Base-by-base conservation (phyloP, 2,329 filamentous ascomycete genomes). In the Lomentospora prolificans region DNA sequence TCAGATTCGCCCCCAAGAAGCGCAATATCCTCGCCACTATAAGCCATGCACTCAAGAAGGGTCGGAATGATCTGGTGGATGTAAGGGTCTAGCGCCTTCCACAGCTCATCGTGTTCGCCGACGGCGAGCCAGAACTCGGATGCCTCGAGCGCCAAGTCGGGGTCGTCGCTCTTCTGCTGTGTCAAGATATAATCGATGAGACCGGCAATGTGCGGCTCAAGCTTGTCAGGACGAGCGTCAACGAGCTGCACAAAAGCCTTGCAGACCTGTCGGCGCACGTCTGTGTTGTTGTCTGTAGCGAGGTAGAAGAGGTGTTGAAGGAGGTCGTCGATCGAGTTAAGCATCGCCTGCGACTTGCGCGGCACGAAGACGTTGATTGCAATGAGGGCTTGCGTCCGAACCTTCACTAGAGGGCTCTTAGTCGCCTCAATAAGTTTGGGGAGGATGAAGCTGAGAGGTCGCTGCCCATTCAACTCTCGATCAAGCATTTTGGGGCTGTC, bases 51-150 rank as follows among this genome's bases (percentile, higher is more conserved):
- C 61, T 94, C 84, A 6, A 99, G 79, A 53, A 99, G 75, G 1
- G 96, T 87, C 0, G 94, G 94, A 28, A 99, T 86, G 60, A 97
- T 92, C 68, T 88, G 89, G 61, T 80, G 72, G 56, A 97, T 81
- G 66, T 89, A 89, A 0, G 90, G 90, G 7, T 80, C 84, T 50
- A 99, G 75, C 0, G 83, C 80, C 61, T 84, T 79, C 74, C 89
- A 90, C 55, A 97, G 74, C 58, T 86, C 81, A 44, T 88, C 81
- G 66, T 96, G 89, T 67, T 96, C 94, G 58, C 90, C 91, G 19
- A 95, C 85, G 39, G 90, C 90, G 48, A 99, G 81, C 90, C 95
- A 99, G 67, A 99, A 99, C 69, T 99, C 94, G 4, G 94, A 90
- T 7, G 94, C 94, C 67, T 99, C 94, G 61, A 95, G 85, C 36